Evolutionary conservation across 129 eudicot genomes (phyloP).

Genomic region (Deinandra increscens): DNA sequence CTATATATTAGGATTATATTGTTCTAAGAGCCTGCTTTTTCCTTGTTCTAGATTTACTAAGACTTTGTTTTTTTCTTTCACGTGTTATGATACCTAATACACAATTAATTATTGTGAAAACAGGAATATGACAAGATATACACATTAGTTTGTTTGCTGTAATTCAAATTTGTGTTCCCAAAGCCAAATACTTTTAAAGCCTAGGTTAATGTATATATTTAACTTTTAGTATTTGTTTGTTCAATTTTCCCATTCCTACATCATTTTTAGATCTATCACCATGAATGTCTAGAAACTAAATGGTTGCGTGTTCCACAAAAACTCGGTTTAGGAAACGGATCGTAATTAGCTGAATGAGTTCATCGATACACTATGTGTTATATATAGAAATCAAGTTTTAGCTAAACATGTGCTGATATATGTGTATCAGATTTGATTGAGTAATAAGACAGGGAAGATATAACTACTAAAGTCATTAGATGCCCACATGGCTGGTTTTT

Average conservation of each 20-base stretch:
- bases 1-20: background rate
- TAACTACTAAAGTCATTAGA: background rate
- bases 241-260: background rate
- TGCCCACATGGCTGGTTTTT: no score
- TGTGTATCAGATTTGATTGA: no score
- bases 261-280: background rate
- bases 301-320: background rate
- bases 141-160: background rate
- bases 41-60: conserved; percentile 11
- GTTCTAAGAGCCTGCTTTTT: conserved; percentile 7
- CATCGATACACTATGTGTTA: no score
- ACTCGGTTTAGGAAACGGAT: background rate
- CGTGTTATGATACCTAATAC: conserved; percentile 32
- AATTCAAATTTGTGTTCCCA: conserved; percentile 11
- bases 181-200: background rate
- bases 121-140: background rate
- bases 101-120: conserved; percentile 16
- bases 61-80: conserved; percentile 14
- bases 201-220: background rate
- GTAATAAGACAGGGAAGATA: no score
- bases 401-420: no score
- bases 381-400: no score
- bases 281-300: background rate
- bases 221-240: background rate
- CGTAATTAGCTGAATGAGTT: no score